Base-by-base conservation (phyloP, 169 alveolate genomes). In the Plasmodium inui region DNA sequence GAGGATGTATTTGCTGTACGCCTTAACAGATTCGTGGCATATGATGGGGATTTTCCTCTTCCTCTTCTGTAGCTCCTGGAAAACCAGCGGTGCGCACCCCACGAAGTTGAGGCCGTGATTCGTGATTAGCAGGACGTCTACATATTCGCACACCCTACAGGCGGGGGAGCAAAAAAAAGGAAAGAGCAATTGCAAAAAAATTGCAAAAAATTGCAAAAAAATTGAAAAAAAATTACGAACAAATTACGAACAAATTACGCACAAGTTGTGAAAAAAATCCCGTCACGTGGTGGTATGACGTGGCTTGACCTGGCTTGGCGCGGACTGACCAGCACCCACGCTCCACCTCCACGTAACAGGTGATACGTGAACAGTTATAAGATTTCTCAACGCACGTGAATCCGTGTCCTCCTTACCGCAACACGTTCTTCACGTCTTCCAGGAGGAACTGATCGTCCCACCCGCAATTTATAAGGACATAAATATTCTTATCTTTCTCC, bases 391-490 rank as follows among this genome's bases (percentile, higher is more conserved):
- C 22, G 34, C 6, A 32, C 28, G 61, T 17, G 46, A 32, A 41
- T 71, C 61, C 14, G 50, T 8, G 72, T 78, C 61, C 41, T 53
- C 46, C 71, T 78, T 91, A 91, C 95, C 85, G 82, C 57, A 80
- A 26, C 17, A 91, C 71, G 61, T 91, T 91, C 57, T 80, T 70
- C 19, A 91, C 61, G 28, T 91, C 95, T 9, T 81, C 67, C 22
- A 57, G 17, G 44, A 92, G 50, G 61, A 91, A 91, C 26, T 91
- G 83, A 71, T 91, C 95, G 57, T 91, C 95, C 95, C 95, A 91
- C 32, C 95, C 95, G 50, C 95, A 91, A 41, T 91, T 91, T 67
- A 91, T 82, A 19, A 91, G 79, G 57, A 91, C 83, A 34, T 91
- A 91, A 5, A 91, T 91, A 82, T 91, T 91, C 28, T 82, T 50